A percentile compares a stretch with the other conserved stretches of the same genome.
Evolutionary conservation across 2,329 filamentous ascomycete genomes (phyloP).

Genomic region (Penicillium rolfsii): DNA sequence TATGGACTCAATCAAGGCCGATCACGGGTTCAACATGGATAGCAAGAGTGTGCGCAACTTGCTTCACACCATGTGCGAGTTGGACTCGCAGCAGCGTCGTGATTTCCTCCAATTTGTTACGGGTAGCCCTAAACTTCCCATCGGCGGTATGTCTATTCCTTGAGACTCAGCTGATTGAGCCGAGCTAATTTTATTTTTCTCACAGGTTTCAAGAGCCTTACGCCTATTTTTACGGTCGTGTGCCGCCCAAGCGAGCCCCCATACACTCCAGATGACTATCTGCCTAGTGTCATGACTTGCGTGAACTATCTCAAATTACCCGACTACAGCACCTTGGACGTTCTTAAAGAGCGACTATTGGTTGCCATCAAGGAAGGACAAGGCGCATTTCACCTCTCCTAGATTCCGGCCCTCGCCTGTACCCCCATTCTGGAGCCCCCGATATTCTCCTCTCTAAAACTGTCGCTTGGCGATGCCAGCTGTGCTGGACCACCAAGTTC

Average conservation of each 20-base stretch:
- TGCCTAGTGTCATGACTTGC: conserved; percentile 99
- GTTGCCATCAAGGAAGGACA: conserved; percentile 94
- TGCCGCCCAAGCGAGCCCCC: conserved; percentile 98
- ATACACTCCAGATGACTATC: conserved; percentile 91
- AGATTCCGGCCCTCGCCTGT: conserved; percentile 5
- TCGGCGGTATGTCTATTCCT: conserved; percentile 72
- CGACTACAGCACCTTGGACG: conserved; percentile 80
- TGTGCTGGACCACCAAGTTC: conserved; percentile 12
- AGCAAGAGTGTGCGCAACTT: conserved; percentile 93
- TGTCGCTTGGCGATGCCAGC: conserved; percentile 8
- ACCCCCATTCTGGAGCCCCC: not conserved
- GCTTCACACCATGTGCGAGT: conserved; percentile 90
- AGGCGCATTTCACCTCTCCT: conserved; percentile 95
- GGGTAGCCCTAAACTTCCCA: conserved; percentile 95
- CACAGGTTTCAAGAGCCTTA: conserved; percentile 91
- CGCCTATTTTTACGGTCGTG: conserved; percentile 98
- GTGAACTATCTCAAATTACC: conserved; percentile 98
- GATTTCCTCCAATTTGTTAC: conserved; percentile 98
- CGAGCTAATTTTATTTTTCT: conserved; percentile 11
- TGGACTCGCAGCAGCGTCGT: conserved; percentile 72
- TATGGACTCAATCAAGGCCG: conserved; percentile 97
- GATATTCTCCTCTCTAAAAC: conserved; percentile 6
- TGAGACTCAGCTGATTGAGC: not conserved
- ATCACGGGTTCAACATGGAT: conserved; percentile 98
- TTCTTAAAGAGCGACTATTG: conserved; percentile 76